phyloP scores from a whole-genome alignment of 225 moss, liverwort and hornwort species.

The Marchantia polymorpha region DNA sequence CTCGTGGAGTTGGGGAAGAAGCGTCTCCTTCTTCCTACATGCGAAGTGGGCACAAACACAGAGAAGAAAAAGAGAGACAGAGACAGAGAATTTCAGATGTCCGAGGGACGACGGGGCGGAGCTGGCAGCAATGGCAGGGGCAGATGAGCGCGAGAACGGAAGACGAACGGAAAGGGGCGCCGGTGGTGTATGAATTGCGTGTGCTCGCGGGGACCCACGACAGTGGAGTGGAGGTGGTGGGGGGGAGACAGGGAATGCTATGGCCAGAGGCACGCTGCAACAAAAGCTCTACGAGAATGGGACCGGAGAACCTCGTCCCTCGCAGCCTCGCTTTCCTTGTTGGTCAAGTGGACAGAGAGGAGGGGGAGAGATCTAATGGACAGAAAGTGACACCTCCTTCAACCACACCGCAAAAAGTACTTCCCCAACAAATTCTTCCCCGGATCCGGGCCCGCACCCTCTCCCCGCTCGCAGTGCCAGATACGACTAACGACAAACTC shows the following conservation, averaged over 20 bases:
- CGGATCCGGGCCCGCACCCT: slow-evolving; percentile 6
- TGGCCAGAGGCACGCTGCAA: neutral
- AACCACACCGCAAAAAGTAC: slow-evolving; percentile 11
- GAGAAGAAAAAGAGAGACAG: neutral
- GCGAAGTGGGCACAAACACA: too few relatives aligned
- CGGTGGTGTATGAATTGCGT: neutral
- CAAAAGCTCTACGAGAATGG: neutral
- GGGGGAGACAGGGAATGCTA: neutral
- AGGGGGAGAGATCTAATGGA: neutral
- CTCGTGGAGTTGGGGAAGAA: neutral
- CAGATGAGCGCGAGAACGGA: neutral
- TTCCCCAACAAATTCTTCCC: slow-evolving; percentile 1
- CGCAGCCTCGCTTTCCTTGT: neutral
- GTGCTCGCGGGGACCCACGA: neutral
- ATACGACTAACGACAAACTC: slow-evolving; percentile 7
- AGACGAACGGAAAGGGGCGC: neutral
- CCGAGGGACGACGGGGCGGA: neutral
- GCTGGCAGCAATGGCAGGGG: neutral
- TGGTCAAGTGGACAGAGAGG: neutral
- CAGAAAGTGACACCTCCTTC: neutral
- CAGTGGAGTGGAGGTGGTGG: too few relatives aligned
- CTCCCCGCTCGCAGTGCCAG: slow-evolving; percentile 5
- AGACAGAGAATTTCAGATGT: neutral
- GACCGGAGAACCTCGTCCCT: neutral
- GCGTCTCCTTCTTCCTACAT: neutral